Conservation (phyloP, 495 filamentous ascomycete genomes). For the Aspergillus leporis region DNA sequence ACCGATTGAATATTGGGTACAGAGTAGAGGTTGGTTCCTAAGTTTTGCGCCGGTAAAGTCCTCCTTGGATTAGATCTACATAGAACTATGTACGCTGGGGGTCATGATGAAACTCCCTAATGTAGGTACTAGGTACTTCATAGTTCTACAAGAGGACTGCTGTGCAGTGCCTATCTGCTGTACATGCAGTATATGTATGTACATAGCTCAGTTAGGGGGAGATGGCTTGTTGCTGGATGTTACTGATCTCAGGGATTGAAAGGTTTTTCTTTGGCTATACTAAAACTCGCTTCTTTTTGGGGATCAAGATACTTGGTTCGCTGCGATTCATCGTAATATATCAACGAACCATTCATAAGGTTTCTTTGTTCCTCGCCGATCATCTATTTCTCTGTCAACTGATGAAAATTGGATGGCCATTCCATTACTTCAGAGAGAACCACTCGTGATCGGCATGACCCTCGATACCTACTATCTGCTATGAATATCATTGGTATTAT, state of each 20-base stretch:
- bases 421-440: neutral
- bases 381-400: neutral
- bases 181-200: too few species aligned
- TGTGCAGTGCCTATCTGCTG: neutral
- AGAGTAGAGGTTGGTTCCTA: neutral
- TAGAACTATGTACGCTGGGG: neutral
- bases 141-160: neutral
- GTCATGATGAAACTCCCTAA: neutral
- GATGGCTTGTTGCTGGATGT: neutral
- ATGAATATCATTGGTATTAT: neutral
- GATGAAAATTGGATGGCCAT: neutral
- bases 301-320: too few species aligned
- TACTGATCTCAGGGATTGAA: neutral
- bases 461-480: neutral
- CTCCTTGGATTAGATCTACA: neutral
- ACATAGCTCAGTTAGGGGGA: neutral
- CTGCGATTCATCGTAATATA: too few species aligned
- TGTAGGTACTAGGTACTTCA: neutral
- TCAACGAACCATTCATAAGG: too few species aligned
- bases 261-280: neutral
- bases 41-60: neutral
- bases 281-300: neutral
- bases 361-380: neutral
- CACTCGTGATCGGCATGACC: neutral
- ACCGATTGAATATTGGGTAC: neutral